Percentiles rank a stretch among this genome's conserved stretches.
Conservation (phyloP, 2,329 filamentous ascomycete genomes). For the Fusarium miscanthi region DNA sequence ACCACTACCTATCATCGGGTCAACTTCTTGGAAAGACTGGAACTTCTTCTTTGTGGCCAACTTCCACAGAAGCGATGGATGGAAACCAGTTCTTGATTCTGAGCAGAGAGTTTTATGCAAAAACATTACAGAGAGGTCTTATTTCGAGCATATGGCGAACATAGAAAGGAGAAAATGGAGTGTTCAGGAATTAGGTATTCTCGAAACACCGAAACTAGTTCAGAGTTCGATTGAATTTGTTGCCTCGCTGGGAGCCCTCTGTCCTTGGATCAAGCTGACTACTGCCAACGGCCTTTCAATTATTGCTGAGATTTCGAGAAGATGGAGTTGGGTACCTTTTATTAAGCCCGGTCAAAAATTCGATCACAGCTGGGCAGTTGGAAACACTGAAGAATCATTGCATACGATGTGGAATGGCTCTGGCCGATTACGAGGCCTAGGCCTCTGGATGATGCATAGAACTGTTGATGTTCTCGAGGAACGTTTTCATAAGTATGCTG, state of each 20-base stretch:
- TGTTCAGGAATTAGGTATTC: not conserved
- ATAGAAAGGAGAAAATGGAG: rapidly evolving
- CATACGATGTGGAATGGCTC: not conserved
- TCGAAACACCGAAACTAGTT: not conserved
- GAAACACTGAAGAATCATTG: not conserved
- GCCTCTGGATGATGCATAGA: not conserved
- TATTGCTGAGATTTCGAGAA: not conserved
- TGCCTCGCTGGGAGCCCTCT: not conserved
- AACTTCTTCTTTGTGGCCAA: not conserved
- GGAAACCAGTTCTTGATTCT: not conserved
- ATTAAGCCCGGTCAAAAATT: rapidly evolving
- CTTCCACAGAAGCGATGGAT: not conserved
- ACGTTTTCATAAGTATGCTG: not conserved
- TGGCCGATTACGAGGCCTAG: not conserved
- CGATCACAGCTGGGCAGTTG: not conserved
- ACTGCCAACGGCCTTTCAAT: not conserved
- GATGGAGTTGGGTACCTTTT: not conserved
- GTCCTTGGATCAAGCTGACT: not conserved
- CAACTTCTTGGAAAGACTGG: not conserved
- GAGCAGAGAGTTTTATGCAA: not conserved
- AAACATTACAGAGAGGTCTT: not conserved
- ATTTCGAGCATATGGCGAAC: not conserved
- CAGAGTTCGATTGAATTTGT: not conserved
- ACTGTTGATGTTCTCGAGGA: not conserved
- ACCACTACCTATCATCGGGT: not conserved